Conservation (phyloP, 1,284 basidiomycete genomes). For the Ustilago shanxiensis region DNA sequence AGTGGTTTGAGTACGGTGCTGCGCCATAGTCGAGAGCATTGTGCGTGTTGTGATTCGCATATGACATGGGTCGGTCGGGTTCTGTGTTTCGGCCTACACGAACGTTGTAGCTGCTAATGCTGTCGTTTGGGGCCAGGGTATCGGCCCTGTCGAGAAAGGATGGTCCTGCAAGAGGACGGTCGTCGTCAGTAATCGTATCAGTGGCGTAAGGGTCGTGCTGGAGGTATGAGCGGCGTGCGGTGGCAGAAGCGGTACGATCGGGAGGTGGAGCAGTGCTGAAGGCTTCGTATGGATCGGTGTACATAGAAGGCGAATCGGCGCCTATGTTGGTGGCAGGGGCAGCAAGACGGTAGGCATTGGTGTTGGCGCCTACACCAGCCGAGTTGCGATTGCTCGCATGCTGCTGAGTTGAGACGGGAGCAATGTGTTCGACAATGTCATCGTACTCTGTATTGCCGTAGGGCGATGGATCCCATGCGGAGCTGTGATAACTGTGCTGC, state of each 20-base stretch:
- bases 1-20: slow-evolving; percentile 13
- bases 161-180: slow-evolving; percentile 24
- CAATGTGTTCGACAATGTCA: slow-evolving; percentile 15
- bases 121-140: slow-evolving; percentile 54
- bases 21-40: slow-evolving; percentile 9
- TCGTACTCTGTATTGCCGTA: slow-evolving; percentile 38
- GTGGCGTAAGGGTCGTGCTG: slow-evolving; percentile 41
- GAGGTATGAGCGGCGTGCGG: slow-evolving; percentile 24
- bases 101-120: slow-evolving; percentile 57
- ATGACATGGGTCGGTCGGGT: slow-evolving; percentile 12
- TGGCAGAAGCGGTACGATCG: slow-evolving; percentile 1
- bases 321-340: slow-evolving; percentile 28
- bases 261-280: slow-evolving; percentile 33
- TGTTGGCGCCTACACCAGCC: slow-evolving; percentile 35
- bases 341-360: slow-evolving; percentile 39
- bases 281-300: slow-evolving; percentile 57
- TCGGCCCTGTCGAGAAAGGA: slow-evolving; percentile 38
- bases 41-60: slow-evolving; percentile 9
- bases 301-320: slow-evolving; percentile 54
- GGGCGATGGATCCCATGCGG: slow-evolving; percentile 44
- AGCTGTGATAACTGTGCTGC: slow-evolving; percentile 40
- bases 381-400: slow-evolving; percentile 30
- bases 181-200: slow-evolving; percentile 1
- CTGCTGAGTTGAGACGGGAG: slow-evolving; percentile 2
- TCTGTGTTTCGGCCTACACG: slow-evolving; percentile 36